Percentiles rank a stretch among this genome's conserved stretches.
phyloP scores from a whole-genome alignment of 169 alveolate genomes.

The Plasmodium gonderi region DNA sequence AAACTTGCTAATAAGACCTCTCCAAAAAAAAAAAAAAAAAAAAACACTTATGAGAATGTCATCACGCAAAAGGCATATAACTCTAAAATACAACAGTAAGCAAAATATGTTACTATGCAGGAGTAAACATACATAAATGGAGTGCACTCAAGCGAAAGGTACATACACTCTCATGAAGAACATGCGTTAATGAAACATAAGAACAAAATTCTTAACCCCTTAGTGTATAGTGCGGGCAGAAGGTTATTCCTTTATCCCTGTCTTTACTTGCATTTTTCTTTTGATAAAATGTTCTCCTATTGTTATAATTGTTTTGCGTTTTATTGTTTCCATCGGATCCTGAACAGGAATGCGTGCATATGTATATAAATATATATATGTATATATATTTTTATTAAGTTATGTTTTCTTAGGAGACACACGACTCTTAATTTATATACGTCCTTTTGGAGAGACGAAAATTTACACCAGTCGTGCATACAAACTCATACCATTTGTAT shows the following conservation, averaged over 20 bases:
- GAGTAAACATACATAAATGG: no score
- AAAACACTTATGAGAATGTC: no score
- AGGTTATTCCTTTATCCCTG: slow-evolving; percentile 44
- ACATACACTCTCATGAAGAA: no score
- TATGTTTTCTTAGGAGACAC: no score
- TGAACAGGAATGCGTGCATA: background rate
- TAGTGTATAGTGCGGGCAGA: slow-evolving; percentile 71
- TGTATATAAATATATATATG: background rate
- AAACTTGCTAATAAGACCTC: background rate
- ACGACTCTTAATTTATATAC: background rate
- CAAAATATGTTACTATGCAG: no score
- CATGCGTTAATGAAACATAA: background rate
- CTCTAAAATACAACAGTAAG: background rate
- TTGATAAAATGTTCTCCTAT: slow-evolving; percentile 28
- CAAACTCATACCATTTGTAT: slow-evolving; percentile 52
- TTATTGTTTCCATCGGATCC: slow-evolving; percentile 53
- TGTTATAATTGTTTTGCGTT: slow-evolving; percentile 19
- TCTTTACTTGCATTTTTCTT: slow-evolving; percentile 49
- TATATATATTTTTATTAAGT: background rate
- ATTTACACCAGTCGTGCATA: background rate
- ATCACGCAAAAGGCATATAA: no score
- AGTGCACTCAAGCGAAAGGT: no score
- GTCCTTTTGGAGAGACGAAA: background rate
- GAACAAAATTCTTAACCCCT: slow-evolving; percentile 57
- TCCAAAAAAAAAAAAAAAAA: no score